Percentiles rank a stretch among this genome's conserved stretches.
phyloP scores from a whole-genome alignment of 495 filamentous ascomycete genomes.

The Gamarada debralockiae region DNA sequence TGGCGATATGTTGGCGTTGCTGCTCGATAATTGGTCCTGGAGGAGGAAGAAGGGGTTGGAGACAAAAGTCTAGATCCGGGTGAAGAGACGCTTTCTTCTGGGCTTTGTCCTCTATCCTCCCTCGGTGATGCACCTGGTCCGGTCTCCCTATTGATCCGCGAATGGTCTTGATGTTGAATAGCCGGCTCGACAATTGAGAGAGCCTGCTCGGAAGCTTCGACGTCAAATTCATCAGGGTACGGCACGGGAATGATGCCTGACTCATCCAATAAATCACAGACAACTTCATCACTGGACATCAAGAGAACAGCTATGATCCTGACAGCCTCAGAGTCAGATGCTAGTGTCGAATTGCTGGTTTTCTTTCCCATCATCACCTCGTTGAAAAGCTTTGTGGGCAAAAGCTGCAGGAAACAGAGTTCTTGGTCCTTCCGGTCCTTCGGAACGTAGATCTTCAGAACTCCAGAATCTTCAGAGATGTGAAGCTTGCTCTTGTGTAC shows the following conservation, averaged over 20 bases:
- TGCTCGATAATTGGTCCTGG: not conserved
- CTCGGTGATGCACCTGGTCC: not conserved
- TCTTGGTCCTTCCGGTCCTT: slow-evolving; percentile 28
- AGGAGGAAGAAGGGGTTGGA: not conserved
- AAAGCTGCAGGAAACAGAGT: slow-evolving; percentile 26
- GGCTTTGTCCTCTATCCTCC: not conserved
- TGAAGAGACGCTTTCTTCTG: not conserved
- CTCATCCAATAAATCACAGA: not conserved
- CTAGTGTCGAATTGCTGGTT: not conserved
- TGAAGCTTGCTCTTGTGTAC: slow-evolving; percentile 26
- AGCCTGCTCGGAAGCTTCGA: not conserved
- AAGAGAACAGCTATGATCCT: not conserved
- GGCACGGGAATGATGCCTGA: not conserved
- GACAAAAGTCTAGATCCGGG: not conserved
- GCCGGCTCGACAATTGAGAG: not conserved
- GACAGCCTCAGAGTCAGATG: not conserved
- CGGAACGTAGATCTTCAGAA: slow-evolving; percentile 37
- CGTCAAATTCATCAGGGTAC: not conserved
- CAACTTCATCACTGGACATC: not conserved
- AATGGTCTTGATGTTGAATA: not conserved
- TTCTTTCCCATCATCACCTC: not conserved
- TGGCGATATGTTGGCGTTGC: not conserved
- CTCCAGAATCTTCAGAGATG: slow-evolving; percentile 25
- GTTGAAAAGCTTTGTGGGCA: slow-evolving; percentile 23
- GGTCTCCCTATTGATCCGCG: not conserved